Base-by-base conservation (phyloP, 202 grass and related monocot species). In the Panicum hallii region DNA sequence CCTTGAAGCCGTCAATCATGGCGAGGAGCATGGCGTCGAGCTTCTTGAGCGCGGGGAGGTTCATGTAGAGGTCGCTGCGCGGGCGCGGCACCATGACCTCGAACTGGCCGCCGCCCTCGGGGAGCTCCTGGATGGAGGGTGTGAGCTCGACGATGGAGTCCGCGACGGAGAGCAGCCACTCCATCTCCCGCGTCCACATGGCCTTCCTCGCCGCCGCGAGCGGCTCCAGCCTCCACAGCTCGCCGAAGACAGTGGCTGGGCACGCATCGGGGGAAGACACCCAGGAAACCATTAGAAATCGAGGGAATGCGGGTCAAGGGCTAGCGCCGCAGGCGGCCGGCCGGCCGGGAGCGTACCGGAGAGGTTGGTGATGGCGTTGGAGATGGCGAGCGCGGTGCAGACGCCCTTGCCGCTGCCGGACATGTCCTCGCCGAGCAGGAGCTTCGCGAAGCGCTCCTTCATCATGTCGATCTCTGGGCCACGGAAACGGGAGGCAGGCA, bases 391-490 rank as follows among this genome's bases (percentile, higher is more conserved):
- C 68, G 93, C 97, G 60, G 93, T 99, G 93, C 93, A 94, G 82
- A 99, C 97, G 64, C 97, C 97, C 84, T 99, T 99, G 81, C 97
- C 97, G 62, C 97, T 93, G 62, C 97, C 97, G 49, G 97, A 99
- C 97, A 99, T 99, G 90, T 99, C 97, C 89, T 99, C 97, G 20
- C 97, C 97, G 26, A 99, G 90, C 26, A 99, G 97, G 54, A 99
- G 97, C 88, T 99, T 99, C 0, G 97, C 97, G 87, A 99, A 99
- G 40, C 97, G 92, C 90, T 99, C 97, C 84, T 99, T 99, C 97
- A 99, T 99, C 97, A 99, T 99, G 85, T 99, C 97, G 79, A 94
- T 64, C 86, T 97, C 97, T 99, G 88, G 8, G n/a, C 7, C 64
- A 61, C 12, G 13, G 3, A 11, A 23, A 45, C 19, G 2, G 5